Conservation (phyloP, 495 filamentous ascomycete genomes). For the Amphirosellinia nigrospora region DNA sequence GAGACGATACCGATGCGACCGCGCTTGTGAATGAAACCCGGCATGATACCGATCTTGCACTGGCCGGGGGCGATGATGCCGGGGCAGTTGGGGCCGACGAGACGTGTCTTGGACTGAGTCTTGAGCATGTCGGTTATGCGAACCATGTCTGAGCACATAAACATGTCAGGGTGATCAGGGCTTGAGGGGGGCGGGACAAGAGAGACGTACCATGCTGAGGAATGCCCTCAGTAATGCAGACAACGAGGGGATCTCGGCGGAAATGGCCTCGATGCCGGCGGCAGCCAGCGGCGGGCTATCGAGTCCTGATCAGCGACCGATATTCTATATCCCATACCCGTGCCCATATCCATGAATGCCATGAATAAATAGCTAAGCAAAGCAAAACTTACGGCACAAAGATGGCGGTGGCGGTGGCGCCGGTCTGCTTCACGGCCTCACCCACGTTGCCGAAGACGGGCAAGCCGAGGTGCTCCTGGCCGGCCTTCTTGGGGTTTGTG, state of each 20-base stretch:
- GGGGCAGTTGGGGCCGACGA: slow-evolving; percentile 98
- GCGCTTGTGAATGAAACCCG: slow-evolving; percentile 99
- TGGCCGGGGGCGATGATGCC: slow-evolving; percentile 97
- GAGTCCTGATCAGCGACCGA: slow-evolving; percentile 14
- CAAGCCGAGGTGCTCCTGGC: slow-evolving; percentile 82
- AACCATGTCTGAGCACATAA: slow-evolving; percentile 81
- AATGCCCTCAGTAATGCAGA: slow-evolving; percentile 98
- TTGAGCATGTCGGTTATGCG: slow-evolving; percentile 98
- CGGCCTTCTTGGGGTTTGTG: slow-evolving; percentile 99
- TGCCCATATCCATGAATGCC: not conserved
- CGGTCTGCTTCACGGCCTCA: slow-evolving; percentile 90
- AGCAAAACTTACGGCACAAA: slow-evolving; percentile 91
- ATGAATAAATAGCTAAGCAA: too few species aligned
- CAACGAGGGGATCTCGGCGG: slow-evolving; percentile 90
- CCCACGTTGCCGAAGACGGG: slow-evolving; percentile 91
- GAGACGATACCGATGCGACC: slow-evolving; percentile 98
- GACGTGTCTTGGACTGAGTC: slow-evolving; percentile 93
- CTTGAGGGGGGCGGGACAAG: too few species aligned
- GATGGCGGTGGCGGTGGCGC: slow-evolving; percentile 90
- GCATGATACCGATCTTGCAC: slow-evolving; percentile 99
- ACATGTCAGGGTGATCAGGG: too few species aligned
- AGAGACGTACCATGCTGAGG: slow-evolving; percentile 83
- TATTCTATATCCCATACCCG: not conserved
- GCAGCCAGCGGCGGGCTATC: slow-evolving; percentile 86
- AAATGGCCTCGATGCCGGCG: slow-evolving; percentile 91